Base-by-base conservation (phyloP, 139 green algal species). In the Closterium sp. region DNA sequence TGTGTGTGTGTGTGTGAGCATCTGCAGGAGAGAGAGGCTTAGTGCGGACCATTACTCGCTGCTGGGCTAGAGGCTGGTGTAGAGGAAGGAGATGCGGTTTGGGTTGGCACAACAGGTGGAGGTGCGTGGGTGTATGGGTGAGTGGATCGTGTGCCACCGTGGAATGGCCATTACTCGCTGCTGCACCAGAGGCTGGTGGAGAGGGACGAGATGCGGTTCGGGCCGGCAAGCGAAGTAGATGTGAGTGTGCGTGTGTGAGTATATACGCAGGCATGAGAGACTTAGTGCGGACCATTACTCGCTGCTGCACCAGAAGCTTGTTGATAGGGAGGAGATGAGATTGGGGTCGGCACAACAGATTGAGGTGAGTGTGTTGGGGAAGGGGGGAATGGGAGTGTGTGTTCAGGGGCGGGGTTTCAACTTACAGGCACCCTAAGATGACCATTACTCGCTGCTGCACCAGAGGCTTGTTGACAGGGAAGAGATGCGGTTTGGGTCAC, bases 401-500 rank as follows among this genome's bases (percentile, higher is more conserved):
- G 81, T 92, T 95, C 0, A 96, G 98, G 23, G 31, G 94, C 0
- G 91, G 95, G 0, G 96, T 98, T 90, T 96, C 96, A 1, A 87
- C 98, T 66, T 95, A 97, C 12, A 85, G n/a, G n/a, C n/a, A n/a
- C n/a, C n/a, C 36, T 55, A 6, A 55, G 36, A 34, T 0, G 93
- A 94, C 38, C 92, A 94, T 83, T 95, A 95, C 91, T 92, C 95
- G 35, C 89, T 93, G 34, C 96, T 97, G 66, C 94, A 97, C 87
- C 69, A 96, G 31, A 91, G 96, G 9, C 92, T 99, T 90, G 64
- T 92, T 55, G 95, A 98, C 85, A 94, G 97, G 16, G 97, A 99
- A 91, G 91, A 96, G 36, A 88, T 85, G 4, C 66, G 8, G 12
- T 92, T 92, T 89, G 89, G 89, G 36, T 55, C 36, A 87, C 86